Percentiles rank a stretch among this genome's conserved stretches.
These are phyloP conservation scores for Trichoderma sp. DNA, from an alignment of 2,329 filamentous ascomycete species.

Conservation along the genomic window DNA sequence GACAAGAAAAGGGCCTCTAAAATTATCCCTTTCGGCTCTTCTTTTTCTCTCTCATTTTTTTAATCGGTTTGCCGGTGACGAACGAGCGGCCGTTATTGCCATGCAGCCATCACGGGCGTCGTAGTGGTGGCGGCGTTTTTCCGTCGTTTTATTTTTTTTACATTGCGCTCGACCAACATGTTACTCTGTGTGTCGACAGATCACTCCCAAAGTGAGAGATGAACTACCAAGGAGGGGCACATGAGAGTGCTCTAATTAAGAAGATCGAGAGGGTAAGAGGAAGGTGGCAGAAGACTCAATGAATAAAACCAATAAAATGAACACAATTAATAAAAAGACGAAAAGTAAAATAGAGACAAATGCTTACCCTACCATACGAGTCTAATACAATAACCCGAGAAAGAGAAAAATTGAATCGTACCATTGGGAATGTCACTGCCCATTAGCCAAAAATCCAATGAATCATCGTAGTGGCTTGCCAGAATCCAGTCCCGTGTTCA, in stretches of 20 bases:
- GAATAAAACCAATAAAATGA: background rate
- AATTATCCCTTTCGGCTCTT: background rate
- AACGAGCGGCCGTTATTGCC: background rate
- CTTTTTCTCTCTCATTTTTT: background rate
- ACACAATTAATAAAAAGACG: too few species aligned
- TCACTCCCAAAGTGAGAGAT: background rate
- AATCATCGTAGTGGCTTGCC: background rate
- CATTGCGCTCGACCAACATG: too few species aligned
- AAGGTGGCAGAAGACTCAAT: background rate
- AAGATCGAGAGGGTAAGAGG: background rate
- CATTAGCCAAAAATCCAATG: background rate
- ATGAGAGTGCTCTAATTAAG: background rate
- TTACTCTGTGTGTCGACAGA: background rate
- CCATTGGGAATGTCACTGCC: background rate
- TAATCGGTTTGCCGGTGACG: background rate
- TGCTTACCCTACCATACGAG: background rate
- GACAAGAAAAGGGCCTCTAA: background rate
- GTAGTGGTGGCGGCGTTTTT: slow-evolving; percentile 1
- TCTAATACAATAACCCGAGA: background rate
- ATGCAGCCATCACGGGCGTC: background rate
- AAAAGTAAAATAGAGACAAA: background rate
- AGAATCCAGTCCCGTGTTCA: background rate
- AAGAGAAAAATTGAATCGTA: background rate
- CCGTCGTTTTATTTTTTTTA: background rate
- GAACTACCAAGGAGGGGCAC: background rate